A percentile compares a stretch with the other conserved stretches of the same genome.
These are phyloP conservation scores for Novymonas esmeraldas DNA, from an alignment of 208 protist species.

Conservation along the genomic window DNA sequence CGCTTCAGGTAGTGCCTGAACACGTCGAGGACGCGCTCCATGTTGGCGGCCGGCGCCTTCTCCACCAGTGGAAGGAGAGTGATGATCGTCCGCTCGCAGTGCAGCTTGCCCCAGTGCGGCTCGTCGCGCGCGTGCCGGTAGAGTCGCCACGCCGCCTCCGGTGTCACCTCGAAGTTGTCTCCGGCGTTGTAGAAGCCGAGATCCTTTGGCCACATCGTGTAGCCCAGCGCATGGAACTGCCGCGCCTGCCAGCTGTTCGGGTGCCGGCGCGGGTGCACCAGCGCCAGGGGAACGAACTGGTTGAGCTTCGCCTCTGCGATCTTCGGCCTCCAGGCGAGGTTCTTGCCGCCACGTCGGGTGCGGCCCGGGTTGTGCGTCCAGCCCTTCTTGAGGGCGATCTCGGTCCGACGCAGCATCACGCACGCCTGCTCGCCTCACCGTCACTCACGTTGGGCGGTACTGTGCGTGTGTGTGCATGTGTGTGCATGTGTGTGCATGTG, in stretches of 20 bases:
- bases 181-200: slow-evolving; percentile 92
- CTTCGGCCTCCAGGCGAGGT: slow-evolving; percentile 89
- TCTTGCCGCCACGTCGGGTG: slow-evolving; percentile 87
- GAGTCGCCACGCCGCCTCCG: slow-evolving; percentile 76
- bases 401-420: slow-evolving; percentile 69
- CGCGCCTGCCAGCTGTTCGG: slow-evolving; percentile 86
- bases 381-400: slow-evolving; percentile 78
- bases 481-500: background rate
- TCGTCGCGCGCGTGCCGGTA: slow-evolving; percentile 72
- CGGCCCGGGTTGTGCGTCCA: slow-evolving; percentile 88
- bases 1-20: slow-evolving; percentile 86
- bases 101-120: slow-evolving; percentile 73
- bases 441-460: background rate
- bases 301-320: slow-evolving; percentile 66
- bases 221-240: slow-evolving; percentile 84
- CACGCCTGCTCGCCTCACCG: background rate
- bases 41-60: slow-evolving; percentile 61
- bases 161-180: slow-evolving; percentile 92
- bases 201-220: slow-evolving; percentile 91
- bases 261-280: slow-evolving; percentile 81
- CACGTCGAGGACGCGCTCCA: slow-evolving; percentile 75
- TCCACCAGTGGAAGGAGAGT: slow-evolving; percentile 83
- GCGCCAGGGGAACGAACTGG: slow-evolving; percentile 81
- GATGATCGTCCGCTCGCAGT: slow-evolving; percentile 86
- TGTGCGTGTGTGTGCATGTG: too few species aligned